These are phyloP conservation scores for Flammula alnicola DNA, from an alignment of 1,284 basidiomycete genomes.

Conservation along the genomic window DNA sequence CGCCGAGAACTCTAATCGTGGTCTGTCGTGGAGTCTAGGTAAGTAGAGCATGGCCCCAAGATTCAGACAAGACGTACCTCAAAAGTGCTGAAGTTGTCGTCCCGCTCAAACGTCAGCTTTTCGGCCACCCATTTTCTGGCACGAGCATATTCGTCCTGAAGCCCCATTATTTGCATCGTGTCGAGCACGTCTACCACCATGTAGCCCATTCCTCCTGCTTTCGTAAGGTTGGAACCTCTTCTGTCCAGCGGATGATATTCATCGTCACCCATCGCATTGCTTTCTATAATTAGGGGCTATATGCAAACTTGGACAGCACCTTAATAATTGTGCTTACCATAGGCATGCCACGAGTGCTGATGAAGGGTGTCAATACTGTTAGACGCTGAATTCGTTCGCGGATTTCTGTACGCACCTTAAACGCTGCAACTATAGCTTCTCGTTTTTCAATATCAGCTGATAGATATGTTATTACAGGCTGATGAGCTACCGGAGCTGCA, in stretches of 20 bases:
- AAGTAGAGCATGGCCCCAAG: not conserved
- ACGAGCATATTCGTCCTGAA: slow-evolving; percentile 78
- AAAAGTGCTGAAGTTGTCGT: slow-evolving; percentile 90
- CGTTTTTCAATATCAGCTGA: slow-evolving; percentile 65
- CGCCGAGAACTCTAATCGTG: slow-evolving; percentile 50
- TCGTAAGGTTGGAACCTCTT: slow-evolving; percentile 75
- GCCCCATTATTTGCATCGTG: slow-evolving; percentile 86
- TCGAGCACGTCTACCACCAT: slow-evolving; percentile 86
- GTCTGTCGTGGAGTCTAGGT: slow-evolving; percentile 31
- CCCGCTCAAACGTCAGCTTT: slow-evolving; percentile 76
- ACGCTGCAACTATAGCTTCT: slow-evolving; percentile 75
- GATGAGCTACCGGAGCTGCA: slow-evolving; percentile 23
- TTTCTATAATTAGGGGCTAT: slow-evolving; percentile 49
- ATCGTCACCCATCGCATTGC: slow-evolving; percentile 87
- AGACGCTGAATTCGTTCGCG: not conserved
- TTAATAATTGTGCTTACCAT: slow-evolving; percentile 50
- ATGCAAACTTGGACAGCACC: not conserved
- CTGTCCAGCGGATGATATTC: slow-evolving; percentile 87
- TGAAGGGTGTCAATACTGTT: too few relatives aligned
- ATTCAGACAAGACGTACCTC: slow-evolving; percentile 61
- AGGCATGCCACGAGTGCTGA: slow-evolving; percentile 81
- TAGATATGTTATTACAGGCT: slow-evolving; percentile 29
- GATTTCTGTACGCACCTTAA: slow-evolving; percentile 59
- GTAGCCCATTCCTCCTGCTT: slow-evolving; percentile 83
- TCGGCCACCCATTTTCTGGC: slow-evolving; percentile 81